These are phyloP conservation scores for Ganoderma sp. DNA, from an alignment of 1,284 basidiomycete species.

Conservation along the genomic window DNA sequence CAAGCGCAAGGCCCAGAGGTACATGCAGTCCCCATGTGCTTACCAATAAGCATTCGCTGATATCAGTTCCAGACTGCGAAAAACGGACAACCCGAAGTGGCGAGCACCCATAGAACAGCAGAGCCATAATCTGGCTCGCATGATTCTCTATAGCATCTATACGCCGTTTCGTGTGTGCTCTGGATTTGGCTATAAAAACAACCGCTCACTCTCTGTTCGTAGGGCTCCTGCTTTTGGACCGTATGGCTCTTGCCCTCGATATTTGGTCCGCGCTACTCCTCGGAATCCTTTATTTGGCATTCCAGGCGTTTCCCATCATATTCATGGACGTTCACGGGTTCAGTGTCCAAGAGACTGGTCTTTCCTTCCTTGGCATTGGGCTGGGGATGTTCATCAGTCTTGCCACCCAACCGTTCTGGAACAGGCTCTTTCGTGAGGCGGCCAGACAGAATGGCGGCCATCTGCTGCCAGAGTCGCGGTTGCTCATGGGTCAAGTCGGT, in stretches of 20 bases:
- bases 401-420: slow-evolving; percentile 68
- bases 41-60: background rate
- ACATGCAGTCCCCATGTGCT: slow-evolving; percentile 11
- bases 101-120: slow-evolving; percentile 61
- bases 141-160: slow-evolving; percentile 50
- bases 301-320: slow-evolving; percentile 75
- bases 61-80: slow-evolving; percentile 51
- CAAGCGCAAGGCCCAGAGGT: slow-evolving; percentile 57
- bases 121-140: slow-evolving; percentile 46
- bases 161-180: slow-evolving; percentile 72
- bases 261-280: slow-evolving; percentile 56
- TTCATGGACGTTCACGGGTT: slow-evolving; percentile 70
- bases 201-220: slow-evolving; percentile 1
- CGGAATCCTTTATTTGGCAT: slow-evolving; percentile 78
- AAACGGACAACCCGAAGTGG: slow-evolving; percentile 58
- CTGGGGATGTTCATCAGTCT: slow-evolving; percentile 67
- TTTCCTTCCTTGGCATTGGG: slow-evolving; percentile 77
- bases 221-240: slow-evolving; percentile 75
- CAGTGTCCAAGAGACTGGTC: slow-evolving; percentile 61
- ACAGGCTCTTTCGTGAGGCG: slow-evolving; percentile 46
- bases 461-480: slow-evolving; percentile 71
- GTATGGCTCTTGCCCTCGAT: slow-evolving; percentile 77
- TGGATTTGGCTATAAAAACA: background rate
- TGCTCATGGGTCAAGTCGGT: slow-evolving; percentile 73
- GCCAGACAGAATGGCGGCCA: slow-evolving; percentile 48